Conservation (phyloP, 495 filamentous ascomycete species). For the Tuber calosporum region DNA sequence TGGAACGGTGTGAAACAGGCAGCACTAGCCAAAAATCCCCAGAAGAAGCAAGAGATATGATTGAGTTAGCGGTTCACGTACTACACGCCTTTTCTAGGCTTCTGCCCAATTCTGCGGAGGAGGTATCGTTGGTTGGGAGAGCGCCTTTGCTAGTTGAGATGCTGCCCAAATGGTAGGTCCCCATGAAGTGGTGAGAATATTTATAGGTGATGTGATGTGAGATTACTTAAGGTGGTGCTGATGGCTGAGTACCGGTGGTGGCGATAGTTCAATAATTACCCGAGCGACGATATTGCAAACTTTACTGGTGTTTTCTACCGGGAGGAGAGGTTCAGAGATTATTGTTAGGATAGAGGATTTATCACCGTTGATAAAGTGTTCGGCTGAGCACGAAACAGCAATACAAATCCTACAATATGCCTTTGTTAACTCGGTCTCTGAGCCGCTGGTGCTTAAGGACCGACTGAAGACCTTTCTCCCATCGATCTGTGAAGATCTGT, state of each 20-base stretch:
- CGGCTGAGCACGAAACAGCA: conserved; percentile 49
- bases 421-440: conserved; percentile 45
- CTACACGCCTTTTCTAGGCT: conserved; percentile 54
- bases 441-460: neutral
- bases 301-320: conserved; percentile 46
- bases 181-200: neutral
- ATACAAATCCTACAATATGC: conserved; percentile 50
- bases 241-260: neutral
- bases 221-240: neutral
- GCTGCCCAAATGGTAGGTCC: conserved; percentile 49
- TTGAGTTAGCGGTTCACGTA: conserved; percentile 55
- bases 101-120: conserved; percentile 46
- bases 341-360: conserved; percentile 48
- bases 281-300: conserved; percentile 50
- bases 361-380: conserved; percentile 49
- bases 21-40: conserved; percentile 43
- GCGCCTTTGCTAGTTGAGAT: conserved; percentile 49
- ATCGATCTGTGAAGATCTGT: conserved; percentile 12
- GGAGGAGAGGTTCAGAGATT: conserved; percentile 44
- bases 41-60: conserved; percentile 51
- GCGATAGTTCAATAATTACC: conserved; percentile 49
- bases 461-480: conserved; percentile 20
- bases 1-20: conserved; percentile 21
- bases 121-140: conserved; percentile 47
- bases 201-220: neutral